Conservation (phyloP, 345 rosid genomes). For the Carallia pectinifolia region DNA sequence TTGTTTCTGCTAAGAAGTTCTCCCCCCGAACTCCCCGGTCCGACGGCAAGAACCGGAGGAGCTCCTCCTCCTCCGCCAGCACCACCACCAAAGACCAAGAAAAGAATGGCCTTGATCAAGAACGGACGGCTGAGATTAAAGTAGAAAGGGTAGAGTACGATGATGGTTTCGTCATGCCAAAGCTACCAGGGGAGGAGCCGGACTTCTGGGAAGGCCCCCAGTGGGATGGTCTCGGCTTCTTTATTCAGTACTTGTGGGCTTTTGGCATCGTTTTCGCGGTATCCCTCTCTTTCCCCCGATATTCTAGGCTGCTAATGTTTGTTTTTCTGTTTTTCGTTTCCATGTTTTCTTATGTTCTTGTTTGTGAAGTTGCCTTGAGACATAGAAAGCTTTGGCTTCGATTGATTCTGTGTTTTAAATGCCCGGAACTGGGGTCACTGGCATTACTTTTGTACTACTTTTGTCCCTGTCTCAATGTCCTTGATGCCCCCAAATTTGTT, state of each 20-base stretch:
- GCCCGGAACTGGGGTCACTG: too few relatives aligned
- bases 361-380: too few relatives aligned
- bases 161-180: conserved; percentile 41
- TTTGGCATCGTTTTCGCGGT: conserved; percentile 87
- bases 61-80: background rate
- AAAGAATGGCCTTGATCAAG: background rate
- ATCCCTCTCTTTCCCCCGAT: background rate
- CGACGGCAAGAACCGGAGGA: conserved; percentile 5
- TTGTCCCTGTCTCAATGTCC: too few relatives aligned
- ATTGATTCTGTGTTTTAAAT: too few relatives aligned
- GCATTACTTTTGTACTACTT: too few relatives aligned
- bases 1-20: background rate
- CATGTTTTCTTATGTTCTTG: too few relatives aligned
- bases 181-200: conserved; percentile 43
- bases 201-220: conserved; percentile 81
- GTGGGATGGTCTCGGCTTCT: conserved; percentile 67
- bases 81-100: conserved; percentile 1
- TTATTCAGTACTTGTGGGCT: conserved; percentile 54
- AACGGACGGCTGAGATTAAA: background rate
- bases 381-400: too few relatives aligned
- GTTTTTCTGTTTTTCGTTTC: background rate
- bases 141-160: background rate
- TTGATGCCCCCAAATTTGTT: too few relatives aligned
- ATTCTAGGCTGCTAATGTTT: background rate
- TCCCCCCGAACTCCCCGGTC: background rate